phyloP scores from a whole-genome alignment of 1,139 yeast genomes.

The Candida labiduridarum region DNA sequence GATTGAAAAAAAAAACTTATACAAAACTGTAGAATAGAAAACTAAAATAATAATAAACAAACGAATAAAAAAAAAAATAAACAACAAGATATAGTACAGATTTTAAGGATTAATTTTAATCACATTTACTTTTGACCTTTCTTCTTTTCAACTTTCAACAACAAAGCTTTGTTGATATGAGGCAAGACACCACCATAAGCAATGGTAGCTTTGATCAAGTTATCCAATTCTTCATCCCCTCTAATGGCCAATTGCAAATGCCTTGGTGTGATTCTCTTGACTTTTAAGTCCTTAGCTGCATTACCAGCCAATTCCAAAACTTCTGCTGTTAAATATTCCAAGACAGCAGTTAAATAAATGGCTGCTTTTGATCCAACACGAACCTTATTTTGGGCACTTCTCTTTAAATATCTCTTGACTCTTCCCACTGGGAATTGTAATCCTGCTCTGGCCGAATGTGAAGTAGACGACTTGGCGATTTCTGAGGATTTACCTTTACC shows the following conservation, averaged over 20 bases:
- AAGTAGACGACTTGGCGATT: conserved; percentile 65
- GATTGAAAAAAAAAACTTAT: conserved; percentile 1
- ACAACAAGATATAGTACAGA: conserved; percentile 9
- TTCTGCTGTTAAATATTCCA: conserved; percentile 97
- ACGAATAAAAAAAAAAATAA: conserved; percentile 8
- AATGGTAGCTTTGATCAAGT: conserved; percentile 93
- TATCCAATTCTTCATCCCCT: conserved; percentile 98
- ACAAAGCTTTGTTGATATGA: conserved; percentile 90
- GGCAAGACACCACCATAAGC: conserved; percentile 99
- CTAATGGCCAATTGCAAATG: conserved; percentile 98
- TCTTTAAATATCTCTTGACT: conserved; percentile 92
- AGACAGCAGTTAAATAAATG: conserved; percentile 92
- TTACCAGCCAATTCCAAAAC: conserved; percentile 98
- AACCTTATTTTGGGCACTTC: conserved; percentile 87
- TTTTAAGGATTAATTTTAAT: background rate
- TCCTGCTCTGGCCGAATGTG: conserved; percentile 97
- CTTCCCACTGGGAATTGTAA: conserved; percentile 98
- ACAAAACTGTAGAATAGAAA: conserved; percentile 5
- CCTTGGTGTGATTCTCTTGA: conserved; percentile 98
- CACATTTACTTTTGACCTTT: conserved; percentile 45
- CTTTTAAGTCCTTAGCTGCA: conserved; percentile 97
- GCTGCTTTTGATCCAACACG: conserved; percentile 99
- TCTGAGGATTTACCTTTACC: conserved; percentile 92
- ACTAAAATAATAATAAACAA: conserved; percentile 2
- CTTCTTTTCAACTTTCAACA: conserved; percentile 90